These are phyloP conservation scores for Fusarium papillatum DNA, from an alignment of 2,329 filamentous ascomycete species.

Conservation along the genomic window DNA sequence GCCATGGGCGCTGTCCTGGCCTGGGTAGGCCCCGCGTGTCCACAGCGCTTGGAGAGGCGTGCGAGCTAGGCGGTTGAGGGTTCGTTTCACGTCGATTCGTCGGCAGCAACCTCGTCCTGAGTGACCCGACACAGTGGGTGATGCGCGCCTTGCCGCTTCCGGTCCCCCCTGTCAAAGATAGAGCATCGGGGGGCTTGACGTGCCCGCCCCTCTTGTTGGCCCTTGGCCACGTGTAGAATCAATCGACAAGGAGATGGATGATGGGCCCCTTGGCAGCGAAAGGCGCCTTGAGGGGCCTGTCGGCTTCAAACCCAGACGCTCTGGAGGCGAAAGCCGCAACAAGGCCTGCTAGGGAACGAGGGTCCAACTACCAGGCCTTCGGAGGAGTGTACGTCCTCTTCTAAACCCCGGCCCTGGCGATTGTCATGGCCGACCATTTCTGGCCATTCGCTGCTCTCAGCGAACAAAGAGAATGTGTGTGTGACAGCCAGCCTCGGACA, in stretches of 20 bases:
- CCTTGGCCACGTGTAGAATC: slow-evolving; percentile 43
- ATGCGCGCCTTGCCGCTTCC: slow-evolving; percentile 46
- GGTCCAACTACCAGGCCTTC: background rate
- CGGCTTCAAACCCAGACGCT: slow-evolving; percentile 2
- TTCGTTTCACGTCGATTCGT: slow-evolving; percentile 37
- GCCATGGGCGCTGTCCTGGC: background rate
- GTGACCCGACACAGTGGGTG: slow-evolving; percentile 47
- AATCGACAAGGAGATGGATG: slow-evolving; percentile 21
- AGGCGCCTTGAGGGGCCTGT: slow-evolving; percentile 14
- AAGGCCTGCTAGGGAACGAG: background rate
- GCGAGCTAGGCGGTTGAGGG: slow-evolving; percentile 7
- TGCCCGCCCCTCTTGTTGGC: slow-evolving; percentile 25
- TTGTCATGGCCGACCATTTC: slow-evolving; percentile 22
- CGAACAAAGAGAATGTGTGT: slow-evolving; percentile 35
- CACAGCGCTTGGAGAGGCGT: slow-evolving; percentile 26
- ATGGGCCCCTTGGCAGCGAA: slow-evolving; percentile 6
- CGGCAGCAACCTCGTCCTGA: slow-evolving; percentile 20
- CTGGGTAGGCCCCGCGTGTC: slow-evolving; percentile 5
- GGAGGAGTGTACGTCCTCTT: background rate
- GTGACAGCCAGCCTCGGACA: slow-evolving; percentile 38
- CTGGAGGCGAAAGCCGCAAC: background rate
- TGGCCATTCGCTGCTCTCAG: slow-evolving; percentile 27
- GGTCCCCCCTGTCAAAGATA: slow-evolving; percentile 32
- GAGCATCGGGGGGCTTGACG: slow-evolving; percentile 24
- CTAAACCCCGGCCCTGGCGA: slow-evolving; percentile 31